These are phyloP conservation scores for Clathrus columnatus DNA, from an alignment of 768 basidiomycete species.

Conservation along the genomic window DNA sequence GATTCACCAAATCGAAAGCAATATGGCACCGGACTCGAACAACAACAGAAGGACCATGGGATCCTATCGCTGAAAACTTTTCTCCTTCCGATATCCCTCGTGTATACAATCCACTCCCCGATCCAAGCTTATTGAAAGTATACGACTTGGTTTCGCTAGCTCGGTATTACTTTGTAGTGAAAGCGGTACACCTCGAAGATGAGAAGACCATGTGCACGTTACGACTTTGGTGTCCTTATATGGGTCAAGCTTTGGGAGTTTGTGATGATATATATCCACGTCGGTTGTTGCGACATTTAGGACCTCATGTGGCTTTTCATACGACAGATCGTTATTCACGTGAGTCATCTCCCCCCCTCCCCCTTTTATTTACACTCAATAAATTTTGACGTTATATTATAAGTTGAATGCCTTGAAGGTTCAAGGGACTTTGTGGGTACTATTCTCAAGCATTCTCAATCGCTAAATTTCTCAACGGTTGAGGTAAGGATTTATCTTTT, in stretches of 20 bases:
- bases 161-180: not conserved
- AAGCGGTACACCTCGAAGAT: not conserved
- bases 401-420: not conserved
- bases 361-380: not conserved
- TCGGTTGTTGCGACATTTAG: not conserved
- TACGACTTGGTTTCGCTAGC: not conserved
- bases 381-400: not conserved
- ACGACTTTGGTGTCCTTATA: conserved; percentile 2
- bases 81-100: not conserved
- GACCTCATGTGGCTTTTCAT: not conserved
- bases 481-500: not conserved
- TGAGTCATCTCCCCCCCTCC: not conserved
- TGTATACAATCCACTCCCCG: not conserved
- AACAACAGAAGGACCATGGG: not conserved
- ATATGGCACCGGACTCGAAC: not conserved
- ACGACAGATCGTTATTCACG: conserved; percentile 2
- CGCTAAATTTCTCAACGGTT: not conserved
- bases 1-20: not conserved
- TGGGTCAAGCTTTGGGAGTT: conserved; percentile 4
- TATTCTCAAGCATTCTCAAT: not conserved
- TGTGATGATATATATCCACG: conserved; percentile 2
- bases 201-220: not conserved
- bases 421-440: not conserved
- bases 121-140: not conserved
- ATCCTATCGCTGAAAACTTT: not conserved